Base-by-base conservation (phyloP, 805 yeast species). In the Danielozyma ontarioensis region DNA sequence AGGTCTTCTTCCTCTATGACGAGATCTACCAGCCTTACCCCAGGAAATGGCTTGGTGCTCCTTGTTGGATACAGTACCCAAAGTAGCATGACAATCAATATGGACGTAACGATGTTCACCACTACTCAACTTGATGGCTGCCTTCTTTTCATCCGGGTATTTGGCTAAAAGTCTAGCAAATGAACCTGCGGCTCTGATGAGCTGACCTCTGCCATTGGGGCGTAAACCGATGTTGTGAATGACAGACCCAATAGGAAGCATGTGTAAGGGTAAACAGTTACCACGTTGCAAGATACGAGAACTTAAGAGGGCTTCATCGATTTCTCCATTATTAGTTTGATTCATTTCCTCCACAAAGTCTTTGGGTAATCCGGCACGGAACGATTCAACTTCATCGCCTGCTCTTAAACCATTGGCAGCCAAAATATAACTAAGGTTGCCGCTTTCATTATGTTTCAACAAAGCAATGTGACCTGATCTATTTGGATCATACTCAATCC, bases 1-100 rank as follows among this genome's bases (percentile, higher is more conserved):
- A 24, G 98, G 98, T 62, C 97, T 80, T 52, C 83, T 80, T 43
- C 97, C 98, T 55, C 83, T 69, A 72, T 88, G 82, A 59, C 98
- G 81, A 33, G 82, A 72, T 62, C 97, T 78, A 52, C 98, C 98
- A 16, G 98, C 98, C 61, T 93, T 93, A 72, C 98, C 98, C 66
- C 87, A 76, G 38, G 84, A 75, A 42, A 78, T 75, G 47, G 86
- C 85, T 64, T 84, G 93, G 63, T 90, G 96, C 46, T 88, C 97
- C 33, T 86, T 76, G 59, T 93, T 93, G 12, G 96, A 87, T 10
- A 88, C 95, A 31, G 85, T 76, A 22, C 98, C 98, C 41, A 93
- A 70, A 1, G 97, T 88, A 15, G 97, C 97, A 60, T 90, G 85
- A 17, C 96, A 86, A 34, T 85, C 83, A 36, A 87, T 55, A 33